phyloP scores from a whole-genome alignment of 1,284 basidiomycete species.

The Omphalotus olearius region DNA sequence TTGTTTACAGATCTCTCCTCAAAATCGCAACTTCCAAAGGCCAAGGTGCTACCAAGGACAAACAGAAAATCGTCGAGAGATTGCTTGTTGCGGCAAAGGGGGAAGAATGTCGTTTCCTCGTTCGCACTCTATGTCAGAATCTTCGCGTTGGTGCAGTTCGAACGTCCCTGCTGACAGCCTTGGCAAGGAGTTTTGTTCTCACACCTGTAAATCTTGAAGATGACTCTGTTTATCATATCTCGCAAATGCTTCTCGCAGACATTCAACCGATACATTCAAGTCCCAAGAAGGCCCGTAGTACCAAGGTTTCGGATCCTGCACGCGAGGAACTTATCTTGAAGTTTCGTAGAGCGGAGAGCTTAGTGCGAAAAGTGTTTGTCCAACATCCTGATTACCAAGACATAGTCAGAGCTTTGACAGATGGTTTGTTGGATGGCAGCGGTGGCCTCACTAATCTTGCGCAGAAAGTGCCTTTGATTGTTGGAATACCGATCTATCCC shows the following conservation, averaged over 20 bases:
- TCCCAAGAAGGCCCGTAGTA: slow-evolving; percentile 33
- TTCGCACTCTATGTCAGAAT: slow-evolving; percentile 79
- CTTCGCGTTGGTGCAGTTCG: slow-evolving; percentile 86
- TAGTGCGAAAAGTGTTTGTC: slow-evolving; percentile 77
- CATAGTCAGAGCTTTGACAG: slow-evolving; percentile 65
- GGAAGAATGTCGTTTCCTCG: slow-evolving; percentile 84
- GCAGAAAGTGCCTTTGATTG: slow-evolving; percentile 66
- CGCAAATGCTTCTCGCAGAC: slow-evolving; percentile 33
- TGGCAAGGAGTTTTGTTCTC: slow-evolving; percentile 49
- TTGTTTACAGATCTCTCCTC: slow-evolving; percentile 64
- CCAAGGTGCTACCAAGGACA: slow-evolving; percentile 69
- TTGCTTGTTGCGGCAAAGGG: slow-evolving; percentile 82
- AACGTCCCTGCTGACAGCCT: slow-evolving; percentile 76
- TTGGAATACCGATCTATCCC: slow-evolving; percentile 70
- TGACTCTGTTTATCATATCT: slow-evolving; percentile 32
- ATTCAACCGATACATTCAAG: slow-evolving; percentile 28
- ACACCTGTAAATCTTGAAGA: slow-evolving; percentile 36
- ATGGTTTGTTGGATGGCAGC: slow-evolving; percentile 44
- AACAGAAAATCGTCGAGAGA: slow-evolving; percentile 78
- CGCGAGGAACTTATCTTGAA: slow-evolving; percentile 42
- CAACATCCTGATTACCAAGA: slow-evolving; percentile 88
- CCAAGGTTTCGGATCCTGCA: slow-evolving; percentile 36
- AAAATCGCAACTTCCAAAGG: slow-evolving; percentile 69
- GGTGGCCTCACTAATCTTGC: slow-evolving; percentile 58
- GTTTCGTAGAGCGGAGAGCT: slow-evolving; percentile 53